Conservation (phyloP, 139 green algal genomes). For the Chara braunii region DNA sequence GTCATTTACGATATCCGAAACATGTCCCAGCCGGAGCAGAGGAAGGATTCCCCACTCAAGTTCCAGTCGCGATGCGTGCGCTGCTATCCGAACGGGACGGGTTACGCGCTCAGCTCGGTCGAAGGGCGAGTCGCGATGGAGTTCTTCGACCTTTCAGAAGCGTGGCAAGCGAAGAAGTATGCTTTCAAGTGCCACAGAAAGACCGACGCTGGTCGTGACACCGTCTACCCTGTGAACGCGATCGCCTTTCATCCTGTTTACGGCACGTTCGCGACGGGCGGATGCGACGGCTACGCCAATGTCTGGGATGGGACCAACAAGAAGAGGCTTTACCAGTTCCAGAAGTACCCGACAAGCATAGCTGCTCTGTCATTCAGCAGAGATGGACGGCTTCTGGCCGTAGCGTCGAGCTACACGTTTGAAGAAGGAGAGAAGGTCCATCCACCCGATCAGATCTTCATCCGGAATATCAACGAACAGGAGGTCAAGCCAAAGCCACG, state of each 20-base stretch:
- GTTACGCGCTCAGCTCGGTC: constrained; percentile 71
- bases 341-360: constrained; percentile 72
- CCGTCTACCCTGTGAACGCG: constrained; percentile 68
- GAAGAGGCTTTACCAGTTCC: constrained; percentile 75
- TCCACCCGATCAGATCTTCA: constrained; percentile 58
- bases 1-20: constrained; percentile 67
- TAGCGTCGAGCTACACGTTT: constrained; percentile 77
- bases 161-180: constrained; percentile 66
- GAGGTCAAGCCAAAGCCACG: constrained; percentile 73
- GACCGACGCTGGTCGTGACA: constrained; percentile 50
- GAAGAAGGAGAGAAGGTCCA: constrained; percentile 55
- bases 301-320: constrained; percentile 87
- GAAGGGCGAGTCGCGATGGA: constrained; percentile 86
- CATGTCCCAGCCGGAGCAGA: constrained; percentile 52
- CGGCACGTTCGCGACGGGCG: constrained; percentile 86
- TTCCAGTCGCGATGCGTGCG: constrained; percentile 77
- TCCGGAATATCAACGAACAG: constrained; percentile 56
- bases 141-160: constrained; percentile 56
- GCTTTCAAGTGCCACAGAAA: constrained; percentile 86
- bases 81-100: constrained; percentile 55
- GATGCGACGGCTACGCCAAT: constrained; percentile 80
- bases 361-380: constrained; percentile 70
- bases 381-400: constrained; percentile 60
- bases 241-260: constrained; percentile 33
- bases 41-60: constrained; percentile 65